Evolutionary conservation across 306 rosid genomes (phyloP).

Genomic region (Pyrus bretschneideri): DNA sequence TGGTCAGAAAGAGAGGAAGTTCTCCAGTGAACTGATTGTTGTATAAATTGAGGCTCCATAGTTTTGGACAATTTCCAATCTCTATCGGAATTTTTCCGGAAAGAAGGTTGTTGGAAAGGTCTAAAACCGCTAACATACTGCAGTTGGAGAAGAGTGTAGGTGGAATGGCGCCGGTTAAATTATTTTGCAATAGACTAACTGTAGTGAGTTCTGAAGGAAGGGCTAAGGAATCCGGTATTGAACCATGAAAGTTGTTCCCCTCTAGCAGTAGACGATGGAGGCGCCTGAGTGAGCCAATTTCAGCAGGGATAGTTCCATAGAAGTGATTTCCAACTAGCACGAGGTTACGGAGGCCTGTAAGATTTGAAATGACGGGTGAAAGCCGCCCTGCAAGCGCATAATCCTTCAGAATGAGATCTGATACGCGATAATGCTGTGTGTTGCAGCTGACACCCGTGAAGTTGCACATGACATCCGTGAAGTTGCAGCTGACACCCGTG

Average conservation of each 20-base stretch:
- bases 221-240: conserved; percentile 46
- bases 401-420: conserved; percentile 19
- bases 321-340: conserved; percentile 27
- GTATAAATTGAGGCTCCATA: conserved; percentile 56
- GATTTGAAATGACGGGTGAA: conserved; percentile 57
- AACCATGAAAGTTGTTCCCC: conserved; percentile 40
- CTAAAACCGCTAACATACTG: conserved; percentile 30
- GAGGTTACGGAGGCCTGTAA: conserved; percentile 47
- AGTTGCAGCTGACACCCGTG: conserved; percentile 29
- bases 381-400: conserved; percentile 40
- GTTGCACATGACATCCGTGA: too few species aligned
- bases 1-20: conserved; percentile 41
- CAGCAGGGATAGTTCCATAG: conserved; percentile 41
- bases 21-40: conserved; percentile 49
- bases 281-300: conserved; percentile 35
- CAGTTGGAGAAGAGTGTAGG: conserved; percentile 57
- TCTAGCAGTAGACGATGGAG: conserved; percentile 34
- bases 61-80: conserved; percentile 50
- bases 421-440: conserved; percentile 36
- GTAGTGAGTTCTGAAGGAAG: conserved; percentile 33
- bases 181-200: conserved; percentile 19
- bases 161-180: conserved; percentile 40
- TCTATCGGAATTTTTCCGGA: conserved; percentile 46
- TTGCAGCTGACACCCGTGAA: conserved; percentile 15
- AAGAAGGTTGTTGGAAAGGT: conserved; percentile 46